phyloP scores from a whole-genome alignment of 1,139 yeast genomes.

The Kazachstania sp. region DNA sequence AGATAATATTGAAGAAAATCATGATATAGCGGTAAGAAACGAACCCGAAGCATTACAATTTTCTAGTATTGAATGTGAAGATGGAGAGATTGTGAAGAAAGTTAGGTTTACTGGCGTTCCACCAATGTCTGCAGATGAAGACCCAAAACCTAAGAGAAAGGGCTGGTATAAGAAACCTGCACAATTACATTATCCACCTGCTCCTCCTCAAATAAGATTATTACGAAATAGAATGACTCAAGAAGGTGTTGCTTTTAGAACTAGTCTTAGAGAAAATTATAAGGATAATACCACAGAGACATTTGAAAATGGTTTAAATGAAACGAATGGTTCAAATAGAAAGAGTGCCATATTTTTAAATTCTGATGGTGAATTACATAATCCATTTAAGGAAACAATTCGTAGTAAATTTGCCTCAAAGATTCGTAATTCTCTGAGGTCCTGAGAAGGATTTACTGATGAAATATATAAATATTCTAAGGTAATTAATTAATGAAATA shows the following conservation, averaged over 20 bases:
- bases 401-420: slow-evolving; percentile 20
- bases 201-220: slow-evolving; percentile 24
- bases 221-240: slow-evolving; percentile 20
- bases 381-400: slow-evolving; percentile 12
- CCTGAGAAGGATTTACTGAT: slow-evolving; percentile 3
- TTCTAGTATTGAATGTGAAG: not conserved
- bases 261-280: slow-evolving; percentile 21
- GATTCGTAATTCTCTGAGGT: slow-evolving; percentile 25
- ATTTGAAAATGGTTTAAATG: slow-evolving; percentile 2
- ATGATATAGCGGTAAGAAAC: not conserved
- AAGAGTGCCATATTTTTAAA: slow-evolving; percentile 10
- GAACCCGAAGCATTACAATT: slow-evolving; percentile 1
- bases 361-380: slow-evolving; percentile 11
- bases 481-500: no score
- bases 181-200: slow-evolving; percentile 30
- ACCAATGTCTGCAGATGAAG: slow-evolving; percentile 27
- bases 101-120: slow-evolving; percentile 32
- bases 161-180: slow-evolving; percentile 34
- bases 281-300: slow-evolving; percentile 6
- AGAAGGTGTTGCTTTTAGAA: slow-evolving; percentile 30
- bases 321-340: slow-evolving; percentile 5
- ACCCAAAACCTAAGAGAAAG: slow-evolving; percentile 27
- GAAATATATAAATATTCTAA: no score
- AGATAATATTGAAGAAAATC: not conserved
- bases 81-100: slow-evolving; percentile 15